These are phyloP conservation scores for Fusarium lateritium DNA, from an alignment of 2,329 filamentous ascomycete genomes.

Conservation along the genomic window DNA sequence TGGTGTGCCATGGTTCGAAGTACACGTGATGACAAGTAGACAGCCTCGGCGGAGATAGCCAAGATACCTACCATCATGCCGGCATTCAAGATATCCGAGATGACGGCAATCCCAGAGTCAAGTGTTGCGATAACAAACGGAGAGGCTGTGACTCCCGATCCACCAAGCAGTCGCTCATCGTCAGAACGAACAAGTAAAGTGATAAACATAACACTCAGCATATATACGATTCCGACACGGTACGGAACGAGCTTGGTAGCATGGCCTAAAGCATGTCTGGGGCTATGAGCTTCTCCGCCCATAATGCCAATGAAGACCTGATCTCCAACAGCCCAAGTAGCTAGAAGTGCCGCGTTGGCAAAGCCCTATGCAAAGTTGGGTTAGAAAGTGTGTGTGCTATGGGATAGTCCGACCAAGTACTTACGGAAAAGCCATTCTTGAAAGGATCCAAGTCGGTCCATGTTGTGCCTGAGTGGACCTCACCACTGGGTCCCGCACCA, in stretches of 20 bases:
- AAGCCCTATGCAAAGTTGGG: conserved; percentile 21
- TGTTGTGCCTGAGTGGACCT: conserved; percentile 14
- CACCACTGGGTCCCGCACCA: conserved; percentile 31
- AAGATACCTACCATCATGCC: conserved; percentile 43
- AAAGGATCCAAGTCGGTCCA: conserved; percentile 29
- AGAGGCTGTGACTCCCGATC: conserved; percentile 29
- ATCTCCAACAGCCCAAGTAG: conserved; percentile 42
- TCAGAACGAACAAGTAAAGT: conserved; percentile 33
- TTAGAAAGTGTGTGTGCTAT: fast-evolving
- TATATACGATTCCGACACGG: conserved; percentile 41
- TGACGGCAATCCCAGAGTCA: conserved; percentile 31
- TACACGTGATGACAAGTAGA: conserved; percentile 33
- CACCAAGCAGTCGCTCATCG: conserved; percentile 33
- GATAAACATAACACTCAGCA: conserved; percentile 41
- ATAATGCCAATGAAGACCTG: conserved; percentile 47
- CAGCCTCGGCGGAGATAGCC: conserved; percentile 33
- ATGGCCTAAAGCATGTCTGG: conserved; percentile 37
- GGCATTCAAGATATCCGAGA: conserved; percentile 36
- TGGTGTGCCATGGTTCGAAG: conserved; percentile 39
- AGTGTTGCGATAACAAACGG: conserved; percentile 37
- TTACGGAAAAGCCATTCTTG: conserved; percentile 36
- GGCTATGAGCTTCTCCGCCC: conserved; percentile 40
- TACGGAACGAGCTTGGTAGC: conserved; percentile 40
- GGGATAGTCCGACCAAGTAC: background rate
- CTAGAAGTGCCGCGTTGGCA: conserved; percentile 37